Base-by-base conservation (phyloP, 129 eudicot species). In the Centella asiatica region DNA sequence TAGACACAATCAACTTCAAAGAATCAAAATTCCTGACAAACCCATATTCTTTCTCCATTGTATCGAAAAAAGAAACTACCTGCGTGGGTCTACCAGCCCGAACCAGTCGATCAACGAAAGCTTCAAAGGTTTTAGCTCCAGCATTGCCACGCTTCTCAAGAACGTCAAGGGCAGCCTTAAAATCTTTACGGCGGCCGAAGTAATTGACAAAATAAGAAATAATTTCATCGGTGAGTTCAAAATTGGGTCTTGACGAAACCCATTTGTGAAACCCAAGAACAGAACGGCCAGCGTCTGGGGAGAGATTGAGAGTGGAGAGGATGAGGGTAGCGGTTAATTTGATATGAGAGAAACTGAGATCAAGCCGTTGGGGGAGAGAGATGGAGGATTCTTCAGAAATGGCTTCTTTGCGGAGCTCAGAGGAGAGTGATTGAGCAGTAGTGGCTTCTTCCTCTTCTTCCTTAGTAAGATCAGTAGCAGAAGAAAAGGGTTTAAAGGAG, bases 131-230 rank as follows among this genome's bases (percentile, higher is more conserved):
- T 47, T 80, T 76, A 0, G 9, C 15, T 62, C 95, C 95, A 3
- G 72, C 49, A 24, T 80, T 63, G 2, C 75, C 88, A 10, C 62
- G 80, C 49, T 65, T 55, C 9, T 55, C 56, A 42, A 92, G 90
- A 39, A 92, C 48, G 52, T 87, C 90, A 51, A 84, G 81, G 55
- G 74, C 37, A 0, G 89, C 87, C 70, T 87, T 92, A 53, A 92
- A 92, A 76, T 92, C 99, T 45, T 78, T 82, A 32, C 96, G 77
- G 36, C 99, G 85, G 44, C 99, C 96, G 50, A 92, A 84, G 56
- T 79, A 92, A 54, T 84, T 70, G 17, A 87, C 70, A 54, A 92
- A 92, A 68, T 72, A 68, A 1, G 95, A 64, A 4, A 74, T 62
- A 19, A 74, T 49, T 76, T 92, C 85, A 66, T 92, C 92, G 0